Base-by-base conservation (phyloP, 2,329 filamentous ascomycete genomes). In the Aspergillus japonicus region DNA sequence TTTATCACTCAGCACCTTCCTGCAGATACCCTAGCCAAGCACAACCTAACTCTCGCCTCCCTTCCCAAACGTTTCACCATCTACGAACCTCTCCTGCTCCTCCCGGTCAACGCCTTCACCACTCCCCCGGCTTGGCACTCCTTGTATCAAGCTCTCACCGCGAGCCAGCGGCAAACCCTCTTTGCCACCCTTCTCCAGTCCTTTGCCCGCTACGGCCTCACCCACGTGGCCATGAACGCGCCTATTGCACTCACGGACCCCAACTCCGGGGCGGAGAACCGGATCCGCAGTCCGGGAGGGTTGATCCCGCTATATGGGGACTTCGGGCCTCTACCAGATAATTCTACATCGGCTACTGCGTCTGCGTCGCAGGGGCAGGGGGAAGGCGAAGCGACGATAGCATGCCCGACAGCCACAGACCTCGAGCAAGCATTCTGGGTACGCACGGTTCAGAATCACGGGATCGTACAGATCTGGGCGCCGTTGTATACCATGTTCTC, bases 401-500 rank as follows among this genome's bases (percentile, higher is more conserved):
- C 68, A 1, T 19, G 39, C 8, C 39, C 39, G 7, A n/a, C 16
- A 4, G 6, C 39, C 39, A 54, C 68, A 1, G 89, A 94, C 69
- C 89, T 96, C 60, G 72, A 80, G 0, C 59, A 73, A 1, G 88
- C 92, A 0, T 85, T 96, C 63, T 98, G 94, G 94, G 89, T 90
- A 0, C 84, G 82, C 12, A 88, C 89, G 4, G 85, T 83, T 55
- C 92, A 96, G 72, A 91, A 92, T 69, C 82, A 85, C 59, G 89
- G 89, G 2, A 89, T 98, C 59, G 77, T 80, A 39, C 94, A 98
- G 78, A 88, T 84, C 2, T 98, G 93, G 93, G 90, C 92, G 1
- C 94, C 94, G 14, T 77, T 88, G 0, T 93, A 92, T 82, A 96
- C 92, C 26, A 97, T 97, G 93, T 98, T 98, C 74, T 92, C 89